Evolutionary conservation across 352 stramenopile genomes (phyloP).

Genomic region (Globisporangium ultimum): DNA sequence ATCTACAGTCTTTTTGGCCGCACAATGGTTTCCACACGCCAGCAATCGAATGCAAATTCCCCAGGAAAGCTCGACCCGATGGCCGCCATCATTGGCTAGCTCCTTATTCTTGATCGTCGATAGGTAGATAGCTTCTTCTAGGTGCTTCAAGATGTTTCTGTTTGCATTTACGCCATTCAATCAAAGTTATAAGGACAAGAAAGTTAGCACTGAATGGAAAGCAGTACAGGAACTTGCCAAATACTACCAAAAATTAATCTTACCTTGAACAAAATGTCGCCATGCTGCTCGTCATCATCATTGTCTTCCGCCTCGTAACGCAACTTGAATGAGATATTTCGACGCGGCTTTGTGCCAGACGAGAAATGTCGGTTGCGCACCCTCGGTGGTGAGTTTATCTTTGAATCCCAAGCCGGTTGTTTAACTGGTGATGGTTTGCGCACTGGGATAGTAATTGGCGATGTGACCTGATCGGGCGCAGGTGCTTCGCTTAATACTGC

Average conservation of each 20-base stretch:
- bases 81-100: conserved; percentile 8
- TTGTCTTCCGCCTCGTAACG: conserved; percentile 4
- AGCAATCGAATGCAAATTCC: not conserved
- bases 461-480: not conserved
- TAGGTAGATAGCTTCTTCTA: conserved; percentile 21
- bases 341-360: not conserved
- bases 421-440: conserved; percentile 9
- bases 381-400: conserved; percentile 29
- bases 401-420: conserved; percentile 20
- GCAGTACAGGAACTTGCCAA: no score
- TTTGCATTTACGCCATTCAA: not conserved
- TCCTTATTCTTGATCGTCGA: conserved; percentile 5
- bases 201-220: not conserved
- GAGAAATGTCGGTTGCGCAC: conserved; percentile 33
- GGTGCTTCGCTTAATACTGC: not conserved
- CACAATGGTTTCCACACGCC: conserved; percentile 48
- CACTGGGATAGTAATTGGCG: not conserved
- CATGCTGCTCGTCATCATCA: conserved; percentile 11
- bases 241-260: not conserved
- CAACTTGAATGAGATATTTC: conserved; percentile 1
- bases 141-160: conserved; percentile 21
- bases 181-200: not conserved
- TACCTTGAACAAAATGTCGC: conserved; percentile 14
- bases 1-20: conserved; percentile 64
- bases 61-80: conserved; percentile 5